Base-by-base conservation (phyloP, 495 filamentous ascomycete genomes). In the Tuber aestivum region DNA sequence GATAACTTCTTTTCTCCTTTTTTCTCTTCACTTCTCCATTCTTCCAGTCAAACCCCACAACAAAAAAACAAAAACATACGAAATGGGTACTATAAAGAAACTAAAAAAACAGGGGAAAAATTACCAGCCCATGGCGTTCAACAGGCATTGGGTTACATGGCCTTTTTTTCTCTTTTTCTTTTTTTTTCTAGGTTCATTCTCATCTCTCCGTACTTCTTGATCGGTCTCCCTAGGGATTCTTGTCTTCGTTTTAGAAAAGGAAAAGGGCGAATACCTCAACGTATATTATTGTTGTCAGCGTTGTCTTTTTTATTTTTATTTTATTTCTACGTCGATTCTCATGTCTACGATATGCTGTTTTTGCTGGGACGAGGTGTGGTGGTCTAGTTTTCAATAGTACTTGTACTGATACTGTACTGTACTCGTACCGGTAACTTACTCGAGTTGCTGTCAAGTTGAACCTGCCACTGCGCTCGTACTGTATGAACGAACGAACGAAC, bases 41-140 rank as follows among this genome's bases (percentile, higher is more conserved):
- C 23, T 37, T 10, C 38, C 27, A 8, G 9, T 56, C 23, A 42
- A 71, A 69, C 41, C 18, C 14, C n/a, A 32, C 37, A 48, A 48
- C 23, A 38, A 35, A 32, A 20, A 69, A 71, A 35, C 3, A 7
- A n/a, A n/a, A n/a, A n/a, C 27, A 35, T n/a, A 44, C 27, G 23
- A 41, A 48, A 38, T 40, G 41, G 45, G 45, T 41, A 42, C 44
- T 14, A 23, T 75, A 12, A 0, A 45, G 32, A 69, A 50, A 20
- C 71, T 2, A 45, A 40, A 69, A 50, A 35, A 35, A 27, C 56
- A n/a, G 74, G 41, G 69, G 72, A 35, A 71, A 45, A 48, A 40
- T 69, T 56, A 68, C 72, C 71, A 61, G 56, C 76, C 61, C 76
- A 78, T 78, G 69, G 72, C 76, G 35, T 75, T 79, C 78, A 79